Evolutionary conservation across 345 rosid genomes (phyloP), one percentile per base, ranked within the genome.

Genomic region (Aethionema arabicum): DNA sequence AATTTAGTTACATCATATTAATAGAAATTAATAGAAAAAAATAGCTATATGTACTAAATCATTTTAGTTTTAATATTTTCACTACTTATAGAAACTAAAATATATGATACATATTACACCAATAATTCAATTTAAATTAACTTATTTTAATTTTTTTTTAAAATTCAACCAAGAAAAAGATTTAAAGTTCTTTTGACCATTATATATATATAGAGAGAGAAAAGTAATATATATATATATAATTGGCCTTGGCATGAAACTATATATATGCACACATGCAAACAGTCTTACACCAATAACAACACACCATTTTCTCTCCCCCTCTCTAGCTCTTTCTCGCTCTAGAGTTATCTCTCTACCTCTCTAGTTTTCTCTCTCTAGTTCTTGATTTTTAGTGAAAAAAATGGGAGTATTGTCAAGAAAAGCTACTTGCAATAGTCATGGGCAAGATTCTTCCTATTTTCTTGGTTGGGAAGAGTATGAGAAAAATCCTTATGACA

Each of bases 391-490:
- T 63, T 29, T 36, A 56, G 44, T n/a, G n/a, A 56, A 36, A 13
- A 31, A 64, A 59, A 84, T 84, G 95, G 62, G 54, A 61, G 29
- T 73, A 38, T 65, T 86, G 76, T 84, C 95, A 15, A 67, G 48
- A 58, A 86, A 77, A 80, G 88, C 76, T 43, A 69, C 74, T 48
- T 79, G 86, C 71, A 84, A 77, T n/a, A 63, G 76, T 63, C 90
- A 86, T 13, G 90, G 88, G 9, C 90, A 86, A 67, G 84, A 82
- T 74, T 86, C 95, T 41, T 80, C 90, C 4, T 86, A 86, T 66
- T 86, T 86, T 12, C 59, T 67, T 49, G 72, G 72, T 42, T 67
- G 72, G 72, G 72, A 67, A 57, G 72, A 67, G 45, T 84, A 86
- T 31, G 90, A 86, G 76, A 86, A 82, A 56, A 82, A 86, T 61